Evolutionary conservation across 805 yeast species (phyloP), one percentile per base, ranked within the genome.

Genomic region (Nakazawaea ambrosiae): DNA sequence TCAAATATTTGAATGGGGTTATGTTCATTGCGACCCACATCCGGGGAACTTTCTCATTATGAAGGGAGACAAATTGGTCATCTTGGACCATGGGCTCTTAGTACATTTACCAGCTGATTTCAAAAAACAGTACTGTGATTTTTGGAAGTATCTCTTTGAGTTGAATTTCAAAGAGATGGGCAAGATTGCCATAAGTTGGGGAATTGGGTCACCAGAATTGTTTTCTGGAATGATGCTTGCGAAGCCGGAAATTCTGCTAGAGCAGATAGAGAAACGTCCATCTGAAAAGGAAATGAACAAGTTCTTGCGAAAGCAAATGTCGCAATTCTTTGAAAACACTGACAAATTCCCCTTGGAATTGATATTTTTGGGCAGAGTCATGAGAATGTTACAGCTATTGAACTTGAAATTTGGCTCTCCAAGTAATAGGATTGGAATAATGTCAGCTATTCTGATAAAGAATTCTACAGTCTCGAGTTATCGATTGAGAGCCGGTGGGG

Each of bases 1-100:
- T 43, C 84, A 76, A 57, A 72, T 78, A 14, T 81, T 78, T 53
- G 57, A 64, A 22, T 81, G 81, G 71, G 87, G 86, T 5, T 61
- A 73, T 23, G 75, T 81, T 14, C 88, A 81, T 51, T 73, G 84
- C 37, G 89, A 81, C 50, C 85, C 90, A 10, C 94, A 83, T 49
- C 92, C 92, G 1, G 94, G 94, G 5, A 84, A 83, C 52, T 56
- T 84, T 45, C 51, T 84, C 39, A 74, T 78, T 4, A 59, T 88
- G 27, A 48, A 53, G 20, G 53, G 59, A 11, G 44, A 45, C 4
- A 75, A 81, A 49, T 58, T 81, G 26, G 87, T 84, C 20, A 61
- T 83, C 34, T 56, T 83, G 31, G 94, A 83, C 52, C 90, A 82
- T 52, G 94, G 94, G 0, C 60, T 84, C 19, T 83, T 81, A 48